Evolutionary conservation across 2,329 filamentous ascomycete genomes (phyloP).

Genomic region (Xylariaceae sp.): DNA sequence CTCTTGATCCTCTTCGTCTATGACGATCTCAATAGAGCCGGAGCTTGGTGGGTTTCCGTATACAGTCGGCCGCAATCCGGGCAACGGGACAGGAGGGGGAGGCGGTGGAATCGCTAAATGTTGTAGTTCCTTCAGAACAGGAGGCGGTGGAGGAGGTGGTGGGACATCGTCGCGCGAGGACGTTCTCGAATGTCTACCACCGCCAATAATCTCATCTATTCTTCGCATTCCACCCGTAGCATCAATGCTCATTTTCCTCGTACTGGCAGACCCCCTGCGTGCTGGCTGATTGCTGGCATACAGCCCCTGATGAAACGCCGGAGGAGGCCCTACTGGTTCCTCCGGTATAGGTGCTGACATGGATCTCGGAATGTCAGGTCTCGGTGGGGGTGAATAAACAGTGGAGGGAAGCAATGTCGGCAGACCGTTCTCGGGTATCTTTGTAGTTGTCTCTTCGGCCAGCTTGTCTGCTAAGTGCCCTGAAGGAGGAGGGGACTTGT

Average conservation of each 20-base stretch:
- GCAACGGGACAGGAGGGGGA: conserved; percentile 55
- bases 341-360: conserved; percentile 56
- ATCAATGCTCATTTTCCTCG: conserved; percentile 36
- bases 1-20: conserved; percentile 50
- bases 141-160: conserved; percentile 46
- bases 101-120: conserved; percentile 57
- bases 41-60: conserved; percentile 41
- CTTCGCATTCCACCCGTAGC: conserved; percentile 38
- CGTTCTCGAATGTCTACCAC: conserved; percentile 34
- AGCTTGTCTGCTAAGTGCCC: conserved; percentile 34
- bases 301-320: conserved; percentile 36
- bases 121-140: conserved; percentile 56
- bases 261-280: conserved; percentile 27
- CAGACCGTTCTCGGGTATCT: conserved; percentile 26
- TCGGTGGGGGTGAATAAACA: conserved; percentile 52
- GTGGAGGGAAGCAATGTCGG: conserved; percentile 53
- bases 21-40: conserved; percentile 60
- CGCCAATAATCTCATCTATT: conserved; percentile 43
- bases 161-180: conserved; percentile 49
- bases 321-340: conserved; percentile 35
- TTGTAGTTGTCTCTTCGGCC: conserved; percentile 27
- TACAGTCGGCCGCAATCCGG: conserved; percentile 37
- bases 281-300: conserved; percentile 25
- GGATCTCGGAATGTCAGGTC: conserved; percentile 49
- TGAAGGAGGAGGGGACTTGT: conserved; percentile 40